Evolutionary conservation across 768 basidiomycete species (phyloP).

Genomic region (Kwoniella pini): DNA sequence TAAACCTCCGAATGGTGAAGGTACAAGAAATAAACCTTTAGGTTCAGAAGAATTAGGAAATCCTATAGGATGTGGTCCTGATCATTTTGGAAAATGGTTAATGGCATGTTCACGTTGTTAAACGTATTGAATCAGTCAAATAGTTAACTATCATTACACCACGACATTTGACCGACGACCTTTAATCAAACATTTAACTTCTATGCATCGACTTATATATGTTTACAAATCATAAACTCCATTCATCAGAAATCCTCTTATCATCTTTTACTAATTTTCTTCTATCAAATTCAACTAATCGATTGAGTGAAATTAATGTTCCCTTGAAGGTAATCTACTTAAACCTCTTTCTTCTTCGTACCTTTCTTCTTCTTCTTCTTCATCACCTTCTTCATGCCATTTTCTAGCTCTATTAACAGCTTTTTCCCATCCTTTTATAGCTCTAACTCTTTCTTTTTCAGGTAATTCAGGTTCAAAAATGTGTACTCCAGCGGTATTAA

Average conservation of each 20-base stretch:
- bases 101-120: not conserved
- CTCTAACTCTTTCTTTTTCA: conserved; percentile 63
- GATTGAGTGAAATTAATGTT: conserved; percentile 4
- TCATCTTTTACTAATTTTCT: no score
- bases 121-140: no score
- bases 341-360: conserved; percentile 42
- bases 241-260: no score
- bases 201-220: no score
- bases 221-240: no score
- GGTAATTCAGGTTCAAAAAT: conserved; percentile 66
- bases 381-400: conserved; percentile 68
- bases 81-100: not conserved
- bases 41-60: not conserved
- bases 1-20: not conserved
- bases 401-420: conserved; percentile 80
- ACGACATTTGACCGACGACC: no score
- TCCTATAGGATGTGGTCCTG: not conserved
- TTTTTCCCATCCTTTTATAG: conserved; percentile 80
- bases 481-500: conserved; percentile 79
- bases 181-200: no score
- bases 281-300: no score
- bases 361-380: conserved; percentile 48
- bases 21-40: not conserved
- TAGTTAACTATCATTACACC: no score
- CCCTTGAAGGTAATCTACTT: conserved; percentile 3